These are phyloP conservation scores for Cicer judaicum DNA, from an alignment of 306 rosid species.

Conservation along the genomic window DNA sequence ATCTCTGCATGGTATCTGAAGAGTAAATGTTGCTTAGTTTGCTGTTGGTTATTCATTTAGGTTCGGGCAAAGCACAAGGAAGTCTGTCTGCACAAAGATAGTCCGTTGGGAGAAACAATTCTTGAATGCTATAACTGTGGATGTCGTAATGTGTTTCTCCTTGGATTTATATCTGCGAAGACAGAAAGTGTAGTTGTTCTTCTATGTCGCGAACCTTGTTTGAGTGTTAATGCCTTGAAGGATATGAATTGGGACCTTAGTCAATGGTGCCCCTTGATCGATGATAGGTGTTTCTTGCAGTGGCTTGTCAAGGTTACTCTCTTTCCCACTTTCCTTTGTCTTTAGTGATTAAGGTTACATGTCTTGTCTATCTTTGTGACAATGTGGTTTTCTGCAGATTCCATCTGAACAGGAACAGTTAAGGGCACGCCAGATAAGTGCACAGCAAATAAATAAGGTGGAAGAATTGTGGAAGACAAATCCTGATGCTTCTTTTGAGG, in stretches of 20 bases:
- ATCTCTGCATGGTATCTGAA: conserved; percentile 13
- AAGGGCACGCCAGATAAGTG: conserved; percentile 99
- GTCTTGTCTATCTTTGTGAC: conserved; percentile 23
- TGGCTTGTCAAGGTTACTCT: conserved; percentile 96
- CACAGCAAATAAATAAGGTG: conserved; percentile 97
- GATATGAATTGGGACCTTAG: conserved; percentile 99
- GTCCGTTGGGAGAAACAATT: conserved; percentile 98
- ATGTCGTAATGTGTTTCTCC: conserved; percentile 96
- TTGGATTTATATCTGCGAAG: conserved; percentile 97
- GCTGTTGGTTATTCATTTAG: conserved; percentile 54
- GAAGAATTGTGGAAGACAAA: conserved; percentile 99
- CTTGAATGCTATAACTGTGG: conserved; percentile 99
- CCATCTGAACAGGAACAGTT: conserved; percentile 99
- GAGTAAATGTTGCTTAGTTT: conserved; percentile 40
- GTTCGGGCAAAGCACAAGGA: conserved; percentile 99
- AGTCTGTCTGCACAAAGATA: conserved; percentile 98
- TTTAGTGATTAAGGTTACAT: conserved; percentile 2
- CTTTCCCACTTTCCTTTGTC: conserved; percentile 24
- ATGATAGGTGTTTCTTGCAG: conserved; percentile 98
- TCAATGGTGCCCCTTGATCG: conserved; percentile 99
- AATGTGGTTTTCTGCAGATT: conserved; percentile 62
- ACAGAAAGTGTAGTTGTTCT: conserved; percentile 99
- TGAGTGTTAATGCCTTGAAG: conserved; percentile 98
- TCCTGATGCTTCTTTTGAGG: conserved; percentile 98
- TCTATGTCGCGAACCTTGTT: conserved; percentile 98